Evolutionary conservation across 148 eudicot genomes (phyloP), one percentile per base, ranked within the genome.

Genomic region (Heliosperma pusillum): DNA sequence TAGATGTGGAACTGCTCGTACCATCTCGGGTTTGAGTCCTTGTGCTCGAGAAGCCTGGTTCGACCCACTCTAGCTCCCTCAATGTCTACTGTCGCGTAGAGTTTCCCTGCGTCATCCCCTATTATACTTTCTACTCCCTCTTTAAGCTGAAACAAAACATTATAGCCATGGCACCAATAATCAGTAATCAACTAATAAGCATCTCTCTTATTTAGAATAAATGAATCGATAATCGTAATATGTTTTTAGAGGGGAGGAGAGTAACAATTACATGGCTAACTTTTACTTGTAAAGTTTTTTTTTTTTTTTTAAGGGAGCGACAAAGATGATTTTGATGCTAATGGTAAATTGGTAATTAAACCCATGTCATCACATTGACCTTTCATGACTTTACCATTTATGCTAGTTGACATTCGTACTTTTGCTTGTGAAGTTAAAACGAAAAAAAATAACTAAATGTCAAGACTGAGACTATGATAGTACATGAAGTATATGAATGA

Each of bases 61-160:
- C 88, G 76, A 24, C 86, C 85, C n/a, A 81, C 85, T 64, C 86
- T 79, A 13, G 86, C 85, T 60, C 74, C 79, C 73, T 86, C 88
- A 29, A 83, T 52, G 47, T 86, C 88, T 10, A 86, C 73, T 3
- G 88, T 70, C 6, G 81, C 83, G 66, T 86, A 86, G 20, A 86
- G 76, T 44, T 22, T 81, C 2, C 80, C 66, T 2, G 74, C 72
- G 2, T 70, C 86, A 10, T 83, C 79, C 4, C 76, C 82, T 30
- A 81, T 10, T 1, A 66, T 36, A 12, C 50, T 66, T 65, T 63
- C 81, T 20, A 79, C 24, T 13, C 72, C 72, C 20, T 79, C 81
- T n/a, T 27, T 36, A 20, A 79, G 47, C 81, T 79, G 61, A 56
- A 66, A 64, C 33, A 10, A 71, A 71, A 16, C 65, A 63, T 62